Percentiles rank a stretch among this genome's conserved stretches.
These are phyloP conservation scores for Echinochloa phyllopogon DNA, from an alignment of 176 grass and related monocot species.

Conservation along the genomic window DNA sequence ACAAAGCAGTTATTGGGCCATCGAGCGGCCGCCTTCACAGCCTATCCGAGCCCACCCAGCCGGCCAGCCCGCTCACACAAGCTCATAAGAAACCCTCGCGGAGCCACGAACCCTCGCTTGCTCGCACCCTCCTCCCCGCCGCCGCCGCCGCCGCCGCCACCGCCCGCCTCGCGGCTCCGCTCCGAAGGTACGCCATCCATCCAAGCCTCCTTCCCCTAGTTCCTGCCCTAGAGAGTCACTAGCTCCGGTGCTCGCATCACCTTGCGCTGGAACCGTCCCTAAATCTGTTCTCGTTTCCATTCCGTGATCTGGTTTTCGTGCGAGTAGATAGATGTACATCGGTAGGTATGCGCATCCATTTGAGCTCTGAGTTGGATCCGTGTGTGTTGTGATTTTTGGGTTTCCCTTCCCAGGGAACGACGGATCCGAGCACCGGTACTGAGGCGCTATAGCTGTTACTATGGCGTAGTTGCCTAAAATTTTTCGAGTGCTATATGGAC, in stretches of 20 bases:
- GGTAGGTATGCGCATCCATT: neutral
- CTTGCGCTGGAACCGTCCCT: neutral
- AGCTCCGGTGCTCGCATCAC: neutral
- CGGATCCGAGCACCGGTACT: constrained; percentile 35
- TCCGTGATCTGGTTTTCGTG: neutral
- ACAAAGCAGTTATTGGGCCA: neutral
- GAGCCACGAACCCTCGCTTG: neutral
- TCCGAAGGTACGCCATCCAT: neutral
- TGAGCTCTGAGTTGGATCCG: neutral
- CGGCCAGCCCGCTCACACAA: neutral
- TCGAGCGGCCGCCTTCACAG: neutral
- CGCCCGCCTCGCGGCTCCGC: constrained; percentile 15
- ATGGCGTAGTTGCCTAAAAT: constrained; percentile 12
- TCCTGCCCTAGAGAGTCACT: neutral
- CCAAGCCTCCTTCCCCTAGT: neutral
- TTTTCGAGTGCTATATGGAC: constrained; percentile 32
- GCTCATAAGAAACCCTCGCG: constrained; percentile 43
- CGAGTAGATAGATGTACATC: neutral
- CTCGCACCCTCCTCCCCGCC: neutral
- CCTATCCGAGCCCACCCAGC: constrained; percentile 1
- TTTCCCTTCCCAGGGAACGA: neutral
- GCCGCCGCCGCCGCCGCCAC: neutral
- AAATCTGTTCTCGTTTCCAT: neutral
- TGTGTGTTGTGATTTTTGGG: neutral
- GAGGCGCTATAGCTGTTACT: constrained; percentile 29